A percentile compares a stretch with the other conserved stretches of the same genome.
phyloP scores from a whole-genome alignment of 2,329 filamentous ascomycete genomes.

The Cercospora canescens region DNA sequence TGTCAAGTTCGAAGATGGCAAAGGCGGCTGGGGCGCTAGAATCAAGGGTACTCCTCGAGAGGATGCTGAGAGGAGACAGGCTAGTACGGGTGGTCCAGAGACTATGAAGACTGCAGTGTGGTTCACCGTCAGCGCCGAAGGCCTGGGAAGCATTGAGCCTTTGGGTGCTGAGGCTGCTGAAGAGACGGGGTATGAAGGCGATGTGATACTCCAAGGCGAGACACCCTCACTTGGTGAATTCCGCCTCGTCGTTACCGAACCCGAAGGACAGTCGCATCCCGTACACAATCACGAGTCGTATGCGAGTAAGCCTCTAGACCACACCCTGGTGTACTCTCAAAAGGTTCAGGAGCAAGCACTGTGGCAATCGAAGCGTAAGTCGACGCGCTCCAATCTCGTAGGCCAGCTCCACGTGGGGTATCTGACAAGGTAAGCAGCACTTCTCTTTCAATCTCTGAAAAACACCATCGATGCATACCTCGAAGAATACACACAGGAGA shows the following conservation, averaged over 20 bases:
- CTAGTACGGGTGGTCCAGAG: constrained; percentile 25
- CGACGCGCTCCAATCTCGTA: neutral
- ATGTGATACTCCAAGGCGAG: constrained; percentile 69
- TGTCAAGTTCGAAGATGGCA: constrained; percentile 85
- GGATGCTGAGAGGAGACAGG: constrained; percentile 53
- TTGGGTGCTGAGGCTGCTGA: constrained; percentile 55
- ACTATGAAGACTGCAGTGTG: constrained; percentile 74
- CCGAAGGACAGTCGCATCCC: constrained; percentile 63
- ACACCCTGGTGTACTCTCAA: constrained; percentile 74
- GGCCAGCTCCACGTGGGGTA: constrained; percentile 37
- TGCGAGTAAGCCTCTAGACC: constrained; percentile 69
- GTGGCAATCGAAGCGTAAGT: constrained; percentile 77
- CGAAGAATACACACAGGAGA: constrained; percentile 60
- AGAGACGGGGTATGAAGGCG: constrained; percentile 59
- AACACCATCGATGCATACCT: constrained; percentile 61
- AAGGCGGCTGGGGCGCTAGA: constrained; percentile 77
- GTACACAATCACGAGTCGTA: constrained; percentile 62
- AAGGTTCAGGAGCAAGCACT: constrained; percentile 65
- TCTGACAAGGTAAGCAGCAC: constrained; percentile 45
- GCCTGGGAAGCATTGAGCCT: constrained; percentile 65
- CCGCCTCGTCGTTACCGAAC: constrained; percentile 73
- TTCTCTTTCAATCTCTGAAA: constrained; percentile 65
- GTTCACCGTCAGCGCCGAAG: constrained; percentile 82
- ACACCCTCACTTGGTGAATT: constrained; percentile 76
- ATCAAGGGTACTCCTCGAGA: constrained; percentile 78